phyloP scores from a whole-genome alignment of 768 basidiomycete species.

The Agaricus sinodeliciosus region DNA sequence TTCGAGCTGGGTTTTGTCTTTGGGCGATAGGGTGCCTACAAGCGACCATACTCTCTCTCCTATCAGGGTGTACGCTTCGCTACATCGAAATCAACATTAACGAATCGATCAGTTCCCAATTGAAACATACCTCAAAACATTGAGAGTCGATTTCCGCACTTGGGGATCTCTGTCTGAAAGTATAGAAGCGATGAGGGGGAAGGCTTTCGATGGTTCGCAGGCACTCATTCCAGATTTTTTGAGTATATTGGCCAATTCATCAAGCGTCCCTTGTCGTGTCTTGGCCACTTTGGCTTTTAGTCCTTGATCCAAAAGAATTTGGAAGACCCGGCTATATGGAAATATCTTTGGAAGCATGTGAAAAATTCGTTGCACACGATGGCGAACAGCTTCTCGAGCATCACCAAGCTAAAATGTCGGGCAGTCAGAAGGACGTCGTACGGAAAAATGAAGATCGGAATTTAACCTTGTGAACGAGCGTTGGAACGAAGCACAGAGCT shows the following conservation, averaged over 20 bases:
- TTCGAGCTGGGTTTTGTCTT: slow-evolving; percentile 90
- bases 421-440: slow-evolving; percentile 1
- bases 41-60: slow-evolving; percentile 84
- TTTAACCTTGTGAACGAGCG: slow-evolving; percentile 79
- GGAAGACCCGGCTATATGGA: slow-evolving; percentile 88
- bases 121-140: slow-evolving; percentile 61
- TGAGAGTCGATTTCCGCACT: slow-evolving; percentile 83
- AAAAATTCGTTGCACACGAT: slow-evolving; percentile 78
- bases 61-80: slow-evolving; percentile 75
- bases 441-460: background rate
- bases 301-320: slow-evolving; percentile 82
- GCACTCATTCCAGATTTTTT: slow-evolving; percentile 78
- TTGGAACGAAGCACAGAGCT: slow-evolving; percentile 82
- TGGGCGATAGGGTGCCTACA: slow-evolving; percentile 69
- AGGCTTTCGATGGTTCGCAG: slow-evolving; percentile 76
- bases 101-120: slow-evolving; percentile 4
- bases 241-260: slow-evolving; percentile 72
- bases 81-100: slow-evolving; percentile 23
- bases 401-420: slow-evolving; percentile 72
- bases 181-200: slow-evolving; percentile 69
- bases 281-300: slow-evolving; percentile 87
- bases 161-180: slow-evolving; percentile 86
- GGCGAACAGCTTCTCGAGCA: slow-evolving; percentile 74
- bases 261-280: slow-evolving; percentile 80
- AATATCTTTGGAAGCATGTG: slow-evolving; percentile 85